These are phyloP conservation scores for Sphagnurus paluster DNA, from an alignment of 1,284 basidiomycete genomes.

Conservation along the genomic window DNA sequence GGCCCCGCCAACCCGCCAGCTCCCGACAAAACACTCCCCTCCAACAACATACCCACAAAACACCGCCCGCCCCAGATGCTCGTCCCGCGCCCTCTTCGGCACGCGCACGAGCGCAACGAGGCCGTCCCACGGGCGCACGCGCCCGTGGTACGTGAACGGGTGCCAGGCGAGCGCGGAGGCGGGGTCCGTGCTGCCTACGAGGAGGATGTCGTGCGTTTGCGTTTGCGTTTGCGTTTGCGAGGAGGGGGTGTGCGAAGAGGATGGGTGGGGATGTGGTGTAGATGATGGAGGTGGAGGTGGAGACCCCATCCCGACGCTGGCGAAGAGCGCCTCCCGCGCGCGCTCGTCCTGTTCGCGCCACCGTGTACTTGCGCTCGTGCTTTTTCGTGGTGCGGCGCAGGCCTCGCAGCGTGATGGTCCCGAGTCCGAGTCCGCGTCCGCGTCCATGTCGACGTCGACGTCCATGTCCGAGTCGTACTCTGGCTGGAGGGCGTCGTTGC, in stretches of 20 bases:
- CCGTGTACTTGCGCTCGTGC: background rate
- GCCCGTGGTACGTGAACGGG: slow-evolving; percentile 5
- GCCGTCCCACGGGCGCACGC: slow-evolving; percentile 14
- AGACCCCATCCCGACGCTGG: background rate
- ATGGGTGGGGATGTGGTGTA: background rate
- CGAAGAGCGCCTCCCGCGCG: background rate
- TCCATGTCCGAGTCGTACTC: too few relatives aligned
- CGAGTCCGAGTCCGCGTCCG: background rate
- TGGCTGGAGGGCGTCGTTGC: too few relatives aligned
- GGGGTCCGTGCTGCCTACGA: slow-evolving; percentile 7
- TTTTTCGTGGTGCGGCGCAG: background rate
- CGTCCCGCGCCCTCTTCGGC: slow-evolving; percentile 26
- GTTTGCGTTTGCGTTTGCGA: too few relatives aligned
- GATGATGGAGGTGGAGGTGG: background rate
- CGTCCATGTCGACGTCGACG: too few relatives aligned
- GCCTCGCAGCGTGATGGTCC: background rate
- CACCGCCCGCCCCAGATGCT: slow-evolving; percentile 44
- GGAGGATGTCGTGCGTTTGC: slow-evolving; percentile 6
- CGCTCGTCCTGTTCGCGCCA: slow-evolving; percentile 2
- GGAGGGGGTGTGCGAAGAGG: background rate
- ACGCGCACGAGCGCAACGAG: slow-evolving; percentile 5
- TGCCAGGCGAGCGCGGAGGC: slow-evolving; percentile 8
- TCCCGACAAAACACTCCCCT: slow-evolving; percentile 64
- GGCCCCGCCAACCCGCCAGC: slow-evolving; percentile 52
- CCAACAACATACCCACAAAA: slow-evolving; percentile 72